A percentile compares a stretch with the other conserved stretches of the same genome.
These are phyloP conservation scores for Rhizopus sp. DNA, from an alignment of 371 early-diverging fungal species.

Conservation along the genomic window DNA sequence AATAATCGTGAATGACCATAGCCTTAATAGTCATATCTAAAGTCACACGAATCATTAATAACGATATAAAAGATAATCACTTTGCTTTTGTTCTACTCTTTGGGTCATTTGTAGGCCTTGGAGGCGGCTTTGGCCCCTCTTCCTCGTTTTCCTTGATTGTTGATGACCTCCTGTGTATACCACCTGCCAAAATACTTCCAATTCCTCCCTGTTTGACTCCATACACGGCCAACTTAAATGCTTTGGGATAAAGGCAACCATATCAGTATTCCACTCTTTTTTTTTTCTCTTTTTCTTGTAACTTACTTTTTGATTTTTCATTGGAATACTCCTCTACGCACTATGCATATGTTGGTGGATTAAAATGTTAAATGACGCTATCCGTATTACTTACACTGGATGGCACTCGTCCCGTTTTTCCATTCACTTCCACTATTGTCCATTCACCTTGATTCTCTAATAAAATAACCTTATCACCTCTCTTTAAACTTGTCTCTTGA, in stretches of 20 bases:
- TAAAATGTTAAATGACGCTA: neutral
- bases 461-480: neutral
- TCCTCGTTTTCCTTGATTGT: neutral
- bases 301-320: neutral
- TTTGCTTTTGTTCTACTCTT: no score
- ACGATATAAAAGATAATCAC: no score
- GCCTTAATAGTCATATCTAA: constrained; percentile 24
- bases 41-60: neutral
- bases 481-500: neutral
- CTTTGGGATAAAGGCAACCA: constrained; percentile 6
- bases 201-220: constrained; percentile 88
- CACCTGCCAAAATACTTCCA: constrained; percentile 74
- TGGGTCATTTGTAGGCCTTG: neutral
- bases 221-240: constrained; percentile 69
- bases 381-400: constrained; percentile 48
- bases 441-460: constrained; percentile 26
- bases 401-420: constrained; percentile 70
- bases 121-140: neutral
- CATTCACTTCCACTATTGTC: constrained; percentile 70
- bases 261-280: neutral
- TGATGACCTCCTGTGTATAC: neutral
- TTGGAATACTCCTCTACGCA: constrained; percentile 22
- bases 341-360: constrained; percentile 5
- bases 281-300: neutral
- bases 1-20: constrained; percentile 47